Evolutionary conservation across 176 grass and related monocot genomes (phyloP).

Genomic region (Aegilops umbellulata): DNA sequence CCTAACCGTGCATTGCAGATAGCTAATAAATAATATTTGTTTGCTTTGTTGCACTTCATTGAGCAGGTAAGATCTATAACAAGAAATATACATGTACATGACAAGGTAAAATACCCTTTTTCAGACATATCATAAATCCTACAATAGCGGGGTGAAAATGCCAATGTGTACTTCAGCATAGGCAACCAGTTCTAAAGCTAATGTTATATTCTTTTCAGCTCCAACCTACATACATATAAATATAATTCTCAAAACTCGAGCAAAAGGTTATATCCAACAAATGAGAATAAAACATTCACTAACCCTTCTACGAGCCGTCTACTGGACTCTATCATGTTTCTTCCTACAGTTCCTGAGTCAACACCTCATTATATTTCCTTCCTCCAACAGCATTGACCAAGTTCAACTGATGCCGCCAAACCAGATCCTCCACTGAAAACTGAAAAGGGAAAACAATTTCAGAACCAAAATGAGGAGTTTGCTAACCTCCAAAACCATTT

Average conservation of each 20-base stretch:
- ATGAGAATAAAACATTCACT: constrained; percentile 21
- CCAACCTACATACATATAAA: constrained; percentile 60
- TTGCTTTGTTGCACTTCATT: no score
- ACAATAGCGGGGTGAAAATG: neutral
- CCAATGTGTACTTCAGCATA: constrained; percentile 78
- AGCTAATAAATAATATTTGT: no score
- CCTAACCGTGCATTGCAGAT: no score
- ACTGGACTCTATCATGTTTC: constrained; percentile 68
- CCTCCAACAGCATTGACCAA: constrained; percentile 53
- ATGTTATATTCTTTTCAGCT: constrained; percentile 51
- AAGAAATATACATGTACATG: no score
- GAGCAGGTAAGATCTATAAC: no score
- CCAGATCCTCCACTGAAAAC: constrained; percentile 2
- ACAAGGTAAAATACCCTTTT: no score
- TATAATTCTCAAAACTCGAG: constrained; percentile 2
- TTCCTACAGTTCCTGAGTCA: constrained; percentile 83
- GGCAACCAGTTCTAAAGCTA: constrained; percentile 82
- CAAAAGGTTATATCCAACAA: constrained; percentile 20
- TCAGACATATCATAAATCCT: no score
- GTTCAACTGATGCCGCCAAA: constrained; percentile 3
- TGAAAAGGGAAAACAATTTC: neutral
- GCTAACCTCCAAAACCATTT: constrained; percentile 66
- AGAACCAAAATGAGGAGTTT: neutral
- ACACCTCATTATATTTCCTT: constrained; percentile 88
- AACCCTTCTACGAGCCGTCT: constrained; percentile 75